A percentile compares a stretch with the other conserved stretches of the same genome.
phyloP scores from a whole-genome alignment of 2,329 filamentous ascomycete genomes.

The Colletotrichum tropicale region DNA sequence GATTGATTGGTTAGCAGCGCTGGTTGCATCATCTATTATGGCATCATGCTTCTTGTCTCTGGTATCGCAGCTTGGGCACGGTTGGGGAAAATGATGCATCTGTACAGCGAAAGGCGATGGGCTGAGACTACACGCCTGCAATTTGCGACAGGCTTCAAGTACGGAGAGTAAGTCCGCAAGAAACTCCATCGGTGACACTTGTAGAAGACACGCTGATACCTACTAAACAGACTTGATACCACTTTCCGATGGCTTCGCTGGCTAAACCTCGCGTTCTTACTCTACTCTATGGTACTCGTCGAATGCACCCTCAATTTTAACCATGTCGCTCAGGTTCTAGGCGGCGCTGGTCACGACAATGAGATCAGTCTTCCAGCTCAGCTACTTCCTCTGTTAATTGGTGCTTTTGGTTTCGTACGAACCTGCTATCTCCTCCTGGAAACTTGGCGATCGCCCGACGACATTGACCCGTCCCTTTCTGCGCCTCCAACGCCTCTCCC shows the following conservation, averaged over 20 bases:
- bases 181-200: too few species aligned
- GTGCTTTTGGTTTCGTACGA: slow-evolving; percentile 23
- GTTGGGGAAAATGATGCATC: background rate
- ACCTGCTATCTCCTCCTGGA: slow-evolving; percentile 23
- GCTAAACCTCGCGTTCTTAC: slow-evolving; percentile 27
- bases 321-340: slow-evolving; percentile 25
- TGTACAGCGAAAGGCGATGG: background rate
- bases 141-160: slow-evolving; percentile 25
- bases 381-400: slow-evolving; percentile 26
- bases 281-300: slow-evolving; percentile 28
- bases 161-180: slow-evolving; percentile 20
- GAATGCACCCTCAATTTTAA: slow-evolving; percentile 31
- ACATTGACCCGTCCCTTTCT: background rate
- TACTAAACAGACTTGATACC: too few species aligned
- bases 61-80: slow-evolving; percentile 21
- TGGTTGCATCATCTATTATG: slow-evolving; percentile 24
- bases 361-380: slow-evolving; percentile 23
- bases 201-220: too few species aligned
- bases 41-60: slow-evolving; percentile 24
- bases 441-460: slow-evolving; percentile 6
- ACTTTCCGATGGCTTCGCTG: slow-evolving; percentile 24
- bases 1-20: too few species aligned
- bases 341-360: slow-evolving; percentile 17
- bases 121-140: slow-evolving; percentile 1
- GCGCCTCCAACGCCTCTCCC: background rate